Percentiles rank a stretch among this genome's conserved stretches.
These are phyloP conservation scores for Pythium monospermum DNA, from an alignment of 352 stramenopile species.

Conservation along the genomic window DNA sequence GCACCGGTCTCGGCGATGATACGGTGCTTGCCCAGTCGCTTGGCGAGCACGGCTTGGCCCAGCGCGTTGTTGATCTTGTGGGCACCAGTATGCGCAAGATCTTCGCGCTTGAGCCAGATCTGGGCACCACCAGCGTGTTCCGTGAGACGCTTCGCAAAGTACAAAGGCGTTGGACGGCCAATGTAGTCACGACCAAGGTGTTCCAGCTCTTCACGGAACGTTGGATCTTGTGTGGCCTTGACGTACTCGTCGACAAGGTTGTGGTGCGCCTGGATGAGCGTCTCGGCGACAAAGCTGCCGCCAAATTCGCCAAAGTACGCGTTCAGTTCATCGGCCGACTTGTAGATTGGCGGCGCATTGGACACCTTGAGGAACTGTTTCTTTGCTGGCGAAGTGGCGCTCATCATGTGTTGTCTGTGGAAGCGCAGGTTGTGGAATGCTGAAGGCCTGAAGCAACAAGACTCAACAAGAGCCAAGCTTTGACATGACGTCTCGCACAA, in stretches of 20 bases:
- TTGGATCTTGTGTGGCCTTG: constrained; percentile 91
- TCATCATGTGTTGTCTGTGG: constrained; percentile 17
- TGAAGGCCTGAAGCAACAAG: neutral
- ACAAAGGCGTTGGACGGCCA: constrained; percentile 93
- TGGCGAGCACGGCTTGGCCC: constrained; percentile 94
- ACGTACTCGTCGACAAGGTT: constrained; percentile 95
- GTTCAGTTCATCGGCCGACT: constrained; percentile 49
- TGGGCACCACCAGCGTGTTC: constrained; percentile 89
- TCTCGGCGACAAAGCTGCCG: constrained; percentile 97
- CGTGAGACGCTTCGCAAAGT: constrained; percentile 95
- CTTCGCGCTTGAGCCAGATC: constrained; percentile 98
- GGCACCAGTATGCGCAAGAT: constrained; percentile 96
- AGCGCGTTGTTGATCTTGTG: constrained; percentile 99
- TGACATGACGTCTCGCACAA: constrained; percentile 13
- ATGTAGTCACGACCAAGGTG: constrained; percentile 94
- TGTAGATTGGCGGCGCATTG: constrained; percentile 73
- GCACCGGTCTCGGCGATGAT: constrained; percentile 99
- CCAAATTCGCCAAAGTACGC: constrained; percentile 93
- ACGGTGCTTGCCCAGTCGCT: constrained; percentile 94
- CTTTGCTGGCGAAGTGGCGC: constrained; percentile 9
- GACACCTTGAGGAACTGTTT: constrained; percentile 58
- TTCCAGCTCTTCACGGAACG: constrained; percentile 94
- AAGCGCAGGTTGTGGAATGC: constrained; percentile 4
- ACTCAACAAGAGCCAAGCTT: neutral
- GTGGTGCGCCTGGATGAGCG: constrained; percentile 94